These are phyloP conservation scores for Maudiozyma pseudohumilis DNA, from an alignment of 805 yeast species.

Conservation along the genomic window DNA sequence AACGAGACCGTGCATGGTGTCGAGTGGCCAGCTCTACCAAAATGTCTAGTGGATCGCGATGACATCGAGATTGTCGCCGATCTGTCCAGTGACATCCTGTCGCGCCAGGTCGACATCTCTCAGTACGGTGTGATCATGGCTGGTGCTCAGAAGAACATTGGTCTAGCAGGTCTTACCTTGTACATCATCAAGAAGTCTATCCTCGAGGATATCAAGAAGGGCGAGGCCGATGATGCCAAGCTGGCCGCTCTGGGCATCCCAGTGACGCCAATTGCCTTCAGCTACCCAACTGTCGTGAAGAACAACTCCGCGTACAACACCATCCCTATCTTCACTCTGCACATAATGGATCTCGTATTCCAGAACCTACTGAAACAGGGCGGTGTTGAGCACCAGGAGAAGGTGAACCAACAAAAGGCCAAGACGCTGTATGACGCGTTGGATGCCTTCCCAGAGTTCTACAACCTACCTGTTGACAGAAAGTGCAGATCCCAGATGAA, in stretches of 20 bases:
- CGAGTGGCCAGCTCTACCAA: constrained; percentile 52
- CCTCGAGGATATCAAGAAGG: constrained; percentile 42
- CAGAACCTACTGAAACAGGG: constrained; percentile 54
- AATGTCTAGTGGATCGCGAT: constrained; percentile 40
- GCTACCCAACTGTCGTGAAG: constrained; percentile 74
- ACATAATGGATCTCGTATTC: constrained; percentile 72
- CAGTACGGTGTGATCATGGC: constrained; percentile 88
- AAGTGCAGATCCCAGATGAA: constrained; percentile 79
- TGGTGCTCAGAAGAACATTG: constrained; percentile 97
- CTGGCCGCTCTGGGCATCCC: constrained; percentile 56
- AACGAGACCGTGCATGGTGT: constrained; percentile 96
- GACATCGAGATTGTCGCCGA: constrained; percentile 83
- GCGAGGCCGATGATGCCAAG: constrained; percentile 52
- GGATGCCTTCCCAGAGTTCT: constrained; percentile 57
- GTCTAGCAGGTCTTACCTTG: constrained; percentile 89
- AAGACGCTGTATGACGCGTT: constrained; percentile 50
- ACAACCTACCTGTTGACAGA: constrained; percentile 53
- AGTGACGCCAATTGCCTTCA: constrained; percentile 78
- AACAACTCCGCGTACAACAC: constrained; percentile 95
- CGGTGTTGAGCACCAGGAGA: constrained; percentile 57
- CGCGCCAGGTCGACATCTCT: constrained; percentile 69
- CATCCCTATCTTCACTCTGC: constrained; percentile 85
- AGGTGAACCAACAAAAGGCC: constrained; percentile 53
- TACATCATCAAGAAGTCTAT: constrained; percentile 81
- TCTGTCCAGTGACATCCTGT: constrained; percentile 86